Evolutionary conservation across 169 alveolate species (phyloP).

Genomic region (Plasmodium coatneyi): DNA sequence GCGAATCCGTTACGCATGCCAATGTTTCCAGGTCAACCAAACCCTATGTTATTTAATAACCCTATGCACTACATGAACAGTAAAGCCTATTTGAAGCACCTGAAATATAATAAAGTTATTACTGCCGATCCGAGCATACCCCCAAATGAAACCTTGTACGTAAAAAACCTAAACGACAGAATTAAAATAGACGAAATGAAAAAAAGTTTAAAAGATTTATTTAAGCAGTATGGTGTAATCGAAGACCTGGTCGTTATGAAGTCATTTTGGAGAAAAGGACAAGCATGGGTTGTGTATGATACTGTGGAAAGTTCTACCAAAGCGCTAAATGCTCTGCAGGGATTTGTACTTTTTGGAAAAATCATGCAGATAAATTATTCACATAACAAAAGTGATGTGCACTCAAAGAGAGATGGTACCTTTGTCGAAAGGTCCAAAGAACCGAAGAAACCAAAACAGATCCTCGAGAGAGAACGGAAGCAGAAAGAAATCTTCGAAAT

Average conservation of each 20-base stretch:
- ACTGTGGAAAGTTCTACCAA: conserved; percentile 82
- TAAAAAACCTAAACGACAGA: conserved; percentile 83
- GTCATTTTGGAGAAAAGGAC: conserved; percentile 90
- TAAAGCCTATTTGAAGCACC: conserved; percentile 73
- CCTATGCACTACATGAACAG: conserved; percentile 62
- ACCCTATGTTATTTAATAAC: conserved; percentile 25
- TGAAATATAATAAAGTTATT: conserved; percentile 74
- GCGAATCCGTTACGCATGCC: conserved; percentile 45
- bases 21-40: conserved; percentile 47
- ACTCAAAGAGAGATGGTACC: conserved; percentile 86
- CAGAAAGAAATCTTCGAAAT: conserved; percentile 79
- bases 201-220: conserved; percentile 78
- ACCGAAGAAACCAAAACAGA: conserved; percentile 86
- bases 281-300: conserved; percentile 87
- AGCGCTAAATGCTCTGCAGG: conserved; percentile 86
- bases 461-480: conserved; percentile 83
- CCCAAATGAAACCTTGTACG: conserved; percentile 83
- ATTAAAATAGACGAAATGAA: conserved; percentile 78
- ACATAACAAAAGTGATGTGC: conserved; percentile 84
- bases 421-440: conserved; percentile 83
- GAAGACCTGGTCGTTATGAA: conserved; percentile 85
- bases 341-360: conserved; percentile 82
- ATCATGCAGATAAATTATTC: conserved; percentile 87
- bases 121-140: conserved; percentile 83
- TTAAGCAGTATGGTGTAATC: conserved; percentile 81